Conservation (phyloP, 192 early-diverging fungal genomes). For the Gigaspora rosea region DNA sequence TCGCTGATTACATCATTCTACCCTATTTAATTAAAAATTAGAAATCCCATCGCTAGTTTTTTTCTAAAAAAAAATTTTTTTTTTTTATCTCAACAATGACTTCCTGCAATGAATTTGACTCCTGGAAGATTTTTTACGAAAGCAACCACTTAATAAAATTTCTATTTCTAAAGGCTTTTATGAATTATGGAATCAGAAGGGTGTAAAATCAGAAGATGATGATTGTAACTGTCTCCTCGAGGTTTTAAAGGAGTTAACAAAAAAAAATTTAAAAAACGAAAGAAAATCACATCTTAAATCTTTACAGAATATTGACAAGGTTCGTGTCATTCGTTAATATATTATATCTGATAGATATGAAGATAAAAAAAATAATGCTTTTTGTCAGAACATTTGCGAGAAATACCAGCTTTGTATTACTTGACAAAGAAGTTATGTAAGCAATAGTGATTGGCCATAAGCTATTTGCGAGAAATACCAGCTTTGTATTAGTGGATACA, state of each 20-base stretch:
- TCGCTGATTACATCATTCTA: no score
- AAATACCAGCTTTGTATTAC: neutral
- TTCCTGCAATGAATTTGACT: neutral
- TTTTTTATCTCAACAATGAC: no score
- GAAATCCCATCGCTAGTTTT: no score
- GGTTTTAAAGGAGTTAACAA: conserved; percentile 19
- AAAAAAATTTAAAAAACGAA: conserved; percentile 5
- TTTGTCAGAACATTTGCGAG: conserved; percentile 22
- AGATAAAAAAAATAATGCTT: conserved; percentile 13
- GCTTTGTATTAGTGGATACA: neutral
- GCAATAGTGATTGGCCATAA: conserved; percentile 9
- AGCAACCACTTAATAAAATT: conserved; percentile 4
- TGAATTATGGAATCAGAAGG: conserved; percentile 1
- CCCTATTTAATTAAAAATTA: no score
- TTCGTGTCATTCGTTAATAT: neutral
- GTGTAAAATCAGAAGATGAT: conserved; percentile 21
- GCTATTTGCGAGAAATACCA: conserved; percentile 20
- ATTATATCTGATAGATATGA: neutral
- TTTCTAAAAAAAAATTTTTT: no score
- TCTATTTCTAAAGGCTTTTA: conserved; percentile 15
- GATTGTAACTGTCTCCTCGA: neutral
- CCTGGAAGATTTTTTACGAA: neutral
- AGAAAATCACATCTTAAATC: conserved; percentile 17
- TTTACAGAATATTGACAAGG: conserved; percentile 7
- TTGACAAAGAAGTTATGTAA: neutral